phyloP scores from a whole-genome alignment of 2,329 filamentous ascomycete species.

The Saccharata proteae region DNA sequence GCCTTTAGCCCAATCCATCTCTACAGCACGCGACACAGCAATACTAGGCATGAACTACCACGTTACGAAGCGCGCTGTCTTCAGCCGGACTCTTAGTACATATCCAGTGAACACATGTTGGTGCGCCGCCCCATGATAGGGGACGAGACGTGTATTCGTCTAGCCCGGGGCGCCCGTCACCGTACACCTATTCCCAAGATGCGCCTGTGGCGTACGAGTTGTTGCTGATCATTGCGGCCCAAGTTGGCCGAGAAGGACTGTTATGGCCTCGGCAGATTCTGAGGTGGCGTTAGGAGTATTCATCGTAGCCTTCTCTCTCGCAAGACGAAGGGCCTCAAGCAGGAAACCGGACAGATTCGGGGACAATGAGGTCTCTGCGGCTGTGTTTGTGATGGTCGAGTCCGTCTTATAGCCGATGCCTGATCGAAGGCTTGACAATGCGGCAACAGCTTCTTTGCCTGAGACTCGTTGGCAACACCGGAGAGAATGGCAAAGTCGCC shows the following conservation, averaged over 20 bases:
- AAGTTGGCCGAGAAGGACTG: constrained; percentile 27
- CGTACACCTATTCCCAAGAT: constrained; percentile 34
- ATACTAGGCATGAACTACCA: constrained; percentile 4
- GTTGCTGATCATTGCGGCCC: constrained; percentile 31
- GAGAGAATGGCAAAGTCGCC: constrained; percentile 23
- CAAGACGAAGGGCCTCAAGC: constrained; percentile 23
- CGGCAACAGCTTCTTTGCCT: constrained; percentile 17
- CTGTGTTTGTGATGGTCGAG: constrained; percentile 12
- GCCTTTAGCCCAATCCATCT: constrained; percentile 3
- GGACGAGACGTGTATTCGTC: constrained; percentile 30
- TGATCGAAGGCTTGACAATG: constrained; percentile 19
- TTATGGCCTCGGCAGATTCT: constrained; percentile 5
- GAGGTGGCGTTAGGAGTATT: neutral
- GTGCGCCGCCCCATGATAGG: constrained; percentile 35
- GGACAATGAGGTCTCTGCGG: constrained; percentile 21
- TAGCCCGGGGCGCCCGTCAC: constrained; percentile 28
- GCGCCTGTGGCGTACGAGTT: constrained; percentile 26
- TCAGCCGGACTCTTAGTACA: constrained; percentile 3
- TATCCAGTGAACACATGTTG: constrained; percentile 26
- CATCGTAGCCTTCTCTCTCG: constrained; percentile 11
- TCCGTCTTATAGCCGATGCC: constrained; percentile 25
- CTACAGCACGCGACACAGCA: neutral
- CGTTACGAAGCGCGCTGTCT: neutral
- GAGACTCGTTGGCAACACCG: constrained; percentile 22
- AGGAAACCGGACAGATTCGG: constrained; percentile 37